Conservation (phyloP, 352 stramenopile species). For the Ophiocytium majus region DNA sequence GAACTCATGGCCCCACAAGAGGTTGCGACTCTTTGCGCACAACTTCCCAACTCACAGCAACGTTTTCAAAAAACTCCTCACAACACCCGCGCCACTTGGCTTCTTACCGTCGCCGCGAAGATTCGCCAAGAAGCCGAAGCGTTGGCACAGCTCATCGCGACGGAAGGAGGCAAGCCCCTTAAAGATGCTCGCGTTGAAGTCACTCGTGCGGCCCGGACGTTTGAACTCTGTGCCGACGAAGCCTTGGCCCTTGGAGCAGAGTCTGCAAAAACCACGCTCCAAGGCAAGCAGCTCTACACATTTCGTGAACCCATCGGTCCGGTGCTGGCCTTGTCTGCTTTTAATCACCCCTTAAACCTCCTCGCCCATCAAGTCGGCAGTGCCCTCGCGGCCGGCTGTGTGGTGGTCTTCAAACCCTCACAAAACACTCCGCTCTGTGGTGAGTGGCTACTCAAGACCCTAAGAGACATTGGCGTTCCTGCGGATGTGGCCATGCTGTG, state of each 20-base stretch:
- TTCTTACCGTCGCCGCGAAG: background rate
- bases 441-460: background rate
- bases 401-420: background rate
- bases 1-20: background rate
- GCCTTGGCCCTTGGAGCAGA: background rate
- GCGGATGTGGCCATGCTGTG: background rate
- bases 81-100: no score
- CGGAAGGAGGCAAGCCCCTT: constrained; percentile 22
- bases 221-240: constrained; percentile 10
- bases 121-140: constrained; percentile 10
- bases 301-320: constrained; percentile 15
- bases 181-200: constrained; percentile 19
- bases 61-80: no score
- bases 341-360: constrained; percentile 25
- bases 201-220: background rate
- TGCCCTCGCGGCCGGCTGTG: constrained; percentile 10
- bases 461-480: constrained; percentile 11
- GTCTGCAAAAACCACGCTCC: no score
- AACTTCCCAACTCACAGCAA: no score
- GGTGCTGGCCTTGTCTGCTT: constrained; percentile 11
- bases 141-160: constrained; percentile 12
- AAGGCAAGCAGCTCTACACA: constrained; percentile 12
- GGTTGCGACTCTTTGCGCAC: background rate
- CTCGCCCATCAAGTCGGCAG: constrained; percentile 14
- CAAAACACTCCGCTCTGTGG: background rate